phyloP scores from a whole-genome alignment of 176 grass and related monocot genomes.

The Lolium perenne region DNA sequence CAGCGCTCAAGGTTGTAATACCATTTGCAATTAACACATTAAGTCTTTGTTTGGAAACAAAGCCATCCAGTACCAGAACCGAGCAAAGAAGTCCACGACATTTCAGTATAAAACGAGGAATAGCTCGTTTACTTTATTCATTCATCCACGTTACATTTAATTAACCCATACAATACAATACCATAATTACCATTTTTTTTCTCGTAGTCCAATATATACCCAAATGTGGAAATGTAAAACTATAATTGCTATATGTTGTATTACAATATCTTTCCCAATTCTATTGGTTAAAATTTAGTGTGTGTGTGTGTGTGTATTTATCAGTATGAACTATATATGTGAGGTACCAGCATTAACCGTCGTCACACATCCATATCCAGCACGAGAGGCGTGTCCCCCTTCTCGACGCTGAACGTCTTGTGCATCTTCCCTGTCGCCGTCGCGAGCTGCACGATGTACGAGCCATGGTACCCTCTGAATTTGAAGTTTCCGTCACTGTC shows the following conservation, averaged over 20 bases:
- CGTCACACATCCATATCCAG: constrained; percentile 60
- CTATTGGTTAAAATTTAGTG: constrained; percentile 14
- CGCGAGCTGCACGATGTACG: constrained; percentile 56
- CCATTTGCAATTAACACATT: no score
- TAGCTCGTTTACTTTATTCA: constrained; percentile 51
- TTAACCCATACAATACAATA: constrained; percentile 55
- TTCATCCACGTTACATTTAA: constrained; percentile 22
- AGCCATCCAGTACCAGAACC: no score
- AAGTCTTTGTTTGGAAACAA: no score
- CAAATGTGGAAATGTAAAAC: constrained; percentile 10
- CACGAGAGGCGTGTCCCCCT: constrained; percentile 66
- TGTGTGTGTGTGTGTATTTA: neutral
- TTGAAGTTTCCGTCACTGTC: constrained; percentile 56
- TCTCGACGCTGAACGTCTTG: constrained; percentile 65
- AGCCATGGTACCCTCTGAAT: constrained; percentile 71
- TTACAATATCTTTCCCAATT: neutral
- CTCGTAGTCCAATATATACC: constrained; percentile 39
- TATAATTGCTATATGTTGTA: constrained; percentile 2
- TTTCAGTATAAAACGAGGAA: neutral
- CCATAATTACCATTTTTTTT: constrained; percentile 19
- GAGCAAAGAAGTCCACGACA: no score
- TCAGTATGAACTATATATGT: constrained; percentile 17
- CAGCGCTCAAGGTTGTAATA: no score
- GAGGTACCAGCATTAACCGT: neutral
- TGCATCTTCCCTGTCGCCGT: constrained; percentile 51